Conservation (phyloP, 2,329 filamentous ascomycete genomes). For the Sporothrix schenckii region DNA sequence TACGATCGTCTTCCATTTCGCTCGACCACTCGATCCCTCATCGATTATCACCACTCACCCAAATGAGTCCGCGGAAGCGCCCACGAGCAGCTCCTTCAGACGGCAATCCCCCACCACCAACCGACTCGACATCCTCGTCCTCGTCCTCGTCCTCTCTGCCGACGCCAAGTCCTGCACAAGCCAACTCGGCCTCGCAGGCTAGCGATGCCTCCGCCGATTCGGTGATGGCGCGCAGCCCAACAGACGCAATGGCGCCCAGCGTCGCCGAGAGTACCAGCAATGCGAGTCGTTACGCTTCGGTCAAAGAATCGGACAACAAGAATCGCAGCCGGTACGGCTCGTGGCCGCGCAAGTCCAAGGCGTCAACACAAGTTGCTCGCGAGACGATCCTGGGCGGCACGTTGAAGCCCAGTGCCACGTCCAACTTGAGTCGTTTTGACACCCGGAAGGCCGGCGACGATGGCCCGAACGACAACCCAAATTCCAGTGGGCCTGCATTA, state of each 20-base stretch:
- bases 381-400: constrained; percentile 65
- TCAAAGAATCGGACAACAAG: constrained; percentile 33
- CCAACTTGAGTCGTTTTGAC: constrained; percentile 58
- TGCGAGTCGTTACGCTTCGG: constrained; percentile 27
- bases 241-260: constrained; percentile 28
- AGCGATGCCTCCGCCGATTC: constrained; percentile 25
- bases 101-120: constrained; percentile 31
- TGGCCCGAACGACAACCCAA: not conserved
- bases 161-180: constrained; percentile 17
- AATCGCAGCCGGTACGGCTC: constrained; percentile 64
- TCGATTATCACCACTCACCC: not conserved
- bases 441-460: constrained; percentile 45
- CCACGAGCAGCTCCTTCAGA: constrained; percentile 44
- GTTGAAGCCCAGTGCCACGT: constrained; percentile 49
- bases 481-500: not conserved
- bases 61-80: constrained; percentile 51
- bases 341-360: constrained; percentile 62
- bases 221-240: constrained; percentile 26
- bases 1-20: not conserved
- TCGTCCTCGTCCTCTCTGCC: not conserved
- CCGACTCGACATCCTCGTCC: not conserved
- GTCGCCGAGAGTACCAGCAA: constrained; percentile 29
- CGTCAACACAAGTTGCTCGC: constrained; percentile 62
- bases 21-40: not conserved
- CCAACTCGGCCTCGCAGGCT: not conserved